phyloP scores from a whole-genome alignment of 139 green algal species.

The Pseudopediastrum boryanum region DNA sequence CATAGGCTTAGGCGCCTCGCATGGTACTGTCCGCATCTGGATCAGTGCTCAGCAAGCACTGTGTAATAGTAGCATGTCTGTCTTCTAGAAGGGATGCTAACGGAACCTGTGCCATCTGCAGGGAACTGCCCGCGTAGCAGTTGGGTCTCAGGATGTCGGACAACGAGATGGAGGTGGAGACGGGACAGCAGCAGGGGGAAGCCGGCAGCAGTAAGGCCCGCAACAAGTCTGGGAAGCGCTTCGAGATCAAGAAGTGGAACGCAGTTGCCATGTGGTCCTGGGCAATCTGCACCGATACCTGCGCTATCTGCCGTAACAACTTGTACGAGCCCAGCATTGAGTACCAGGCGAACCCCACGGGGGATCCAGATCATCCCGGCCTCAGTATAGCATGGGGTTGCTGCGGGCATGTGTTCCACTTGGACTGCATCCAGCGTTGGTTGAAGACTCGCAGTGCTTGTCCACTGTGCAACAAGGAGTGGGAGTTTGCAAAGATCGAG shows the following conservation, averaged over 20 bases:
- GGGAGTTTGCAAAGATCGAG: slow-evolving; percentile 95
- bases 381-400: slow-evolving; percentile 93
- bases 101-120: too few species aligned
- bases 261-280: slow-evolving; percentile 97
- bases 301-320: slow-evolving; percentile 98
- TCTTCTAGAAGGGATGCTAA: too few species aligned
- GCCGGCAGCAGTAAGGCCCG: slow-evolving; percentile 36
- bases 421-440: slow-evolving; percentile 98
- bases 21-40: too few species aligned
- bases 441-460: slow-evolving; percentile 94
- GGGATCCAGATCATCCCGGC: slow-evolving; percentile 88
- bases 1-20: too few species aligned
- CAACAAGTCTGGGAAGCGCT: slow-evolving; percentile 78
- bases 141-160: too few species aligned
- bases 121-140: too few species aligned
- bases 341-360: slow-evolving; percentile 96
- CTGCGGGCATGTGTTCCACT: slow-evolving; percentile 97
- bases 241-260: slow-evolving; percentile 98
- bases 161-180: slow-evolving; percentile 48
- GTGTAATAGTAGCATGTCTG: too few species aligned
- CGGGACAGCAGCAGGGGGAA: slow-evolving; percentile 9
- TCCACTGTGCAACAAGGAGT: slow-evolving; percentile 96
- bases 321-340: slow-evolving; percentile 98
- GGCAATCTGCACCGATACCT: slow-evolving; percentile 97
- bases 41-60: too few species aligned